These are phyloP conservation scores for Sutorius australiensis DNA, from an alignment of 768 basidiomycete genomes.

Conservation along the genomic window DNA sequence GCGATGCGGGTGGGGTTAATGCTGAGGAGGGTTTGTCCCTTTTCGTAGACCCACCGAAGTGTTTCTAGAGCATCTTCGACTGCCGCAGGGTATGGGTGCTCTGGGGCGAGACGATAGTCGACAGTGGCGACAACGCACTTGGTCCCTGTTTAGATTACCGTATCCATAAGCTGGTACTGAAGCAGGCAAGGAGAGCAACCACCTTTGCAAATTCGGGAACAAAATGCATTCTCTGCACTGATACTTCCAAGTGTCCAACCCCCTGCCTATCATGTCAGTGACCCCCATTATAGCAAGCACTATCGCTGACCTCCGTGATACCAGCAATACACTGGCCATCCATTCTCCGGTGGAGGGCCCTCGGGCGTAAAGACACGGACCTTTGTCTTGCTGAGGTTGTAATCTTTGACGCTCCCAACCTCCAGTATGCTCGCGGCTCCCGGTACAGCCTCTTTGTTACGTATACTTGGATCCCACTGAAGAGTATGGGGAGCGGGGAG, in stretches of 20 bases:
- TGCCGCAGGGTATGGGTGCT: conserved; percentile 32
- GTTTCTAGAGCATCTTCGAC: conserved; percentile 37
- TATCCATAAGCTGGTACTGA: neutral
- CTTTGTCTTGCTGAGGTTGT: conserved; percentile 46
- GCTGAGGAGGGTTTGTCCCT: conserved; percentile 46
- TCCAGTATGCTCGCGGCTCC: conserved; percentile 54
- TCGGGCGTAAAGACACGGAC: conserved; percentile 63
- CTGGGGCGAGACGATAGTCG: conserved; percentile 35
- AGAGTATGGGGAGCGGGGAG: conserved; percentile 50
- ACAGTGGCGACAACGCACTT: conserved; percentile 34
- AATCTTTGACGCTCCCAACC: conserved; percentile 55
- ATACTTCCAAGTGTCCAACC: conserved; percentile 78
- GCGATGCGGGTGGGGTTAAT: conserved; percentile 53
- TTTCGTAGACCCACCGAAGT: conserved; percentile 28
- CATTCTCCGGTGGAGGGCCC: conserved; percentile 42
- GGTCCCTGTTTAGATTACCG: conserved; percentile 15
- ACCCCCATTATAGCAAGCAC: conserved; percentile 5
- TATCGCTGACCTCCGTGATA: conserved; percentile 60
- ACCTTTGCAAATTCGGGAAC: conserved; percentile 33
- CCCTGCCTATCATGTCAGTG: conserved; percentile 36
- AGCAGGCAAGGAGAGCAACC: neutral
- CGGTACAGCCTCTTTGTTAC: conserved; percentile 49
- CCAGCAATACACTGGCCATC: conserved; percentile 73
- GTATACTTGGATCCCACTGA: conserved; percentile 59
- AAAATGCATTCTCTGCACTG: conserved; percentile 55